Percentiles rank a stretch among this genome's conserved stretches.
These are phyloP conservation scores for Anthostomella pinea DNA, from an alignment of 2,329 filamentous ascomycete species.

Conservation along the genomic window DNA sequence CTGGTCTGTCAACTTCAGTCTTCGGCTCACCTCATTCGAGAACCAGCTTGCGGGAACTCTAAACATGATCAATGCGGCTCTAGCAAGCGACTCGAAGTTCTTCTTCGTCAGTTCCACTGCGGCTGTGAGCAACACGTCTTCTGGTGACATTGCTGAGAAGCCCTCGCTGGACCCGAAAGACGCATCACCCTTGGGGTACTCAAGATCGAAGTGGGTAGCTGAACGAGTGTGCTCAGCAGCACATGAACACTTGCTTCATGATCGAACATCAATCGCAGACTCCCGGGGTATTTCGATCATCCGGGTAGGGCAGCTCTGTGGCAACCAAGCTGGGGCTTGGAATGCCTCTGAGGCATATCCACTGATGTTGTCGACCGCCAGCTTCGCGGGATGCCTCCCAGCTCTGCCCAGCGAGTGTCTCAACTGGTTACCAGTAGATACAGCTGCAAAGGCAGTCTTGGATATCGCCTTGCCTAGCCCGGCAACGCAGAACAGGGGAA, in stretches of 20 bases:
- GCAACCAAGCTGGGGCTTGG: conserved; percentile 41
- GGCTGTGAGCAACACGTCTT: conserved; percentile 11
- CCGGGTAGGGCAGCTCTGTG: conserved; percentile 46
- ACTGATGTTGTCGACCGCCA: conserved; percentile 42
- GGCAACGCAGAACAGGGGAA: conserved; percentile 11
- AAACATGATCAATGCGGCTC: conserved; percentile 46
- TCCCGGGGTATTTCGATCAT: conserved; percentile 40
- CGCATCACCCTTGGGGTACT: conserved; percentile 51
- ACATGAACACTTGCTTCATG: no score
- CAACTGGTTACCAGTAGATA: conserved; percentile 46
- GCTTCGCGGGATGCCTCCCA: conserved; percentile 38
- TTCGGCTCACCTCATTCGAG: conserved; percentile 53
- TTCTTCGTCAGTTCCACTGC: conserved; percentile 28
- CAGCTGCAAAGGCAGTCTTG: conserved; percentile 41
- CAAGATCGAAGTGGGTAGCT: conserved; percentile 56
- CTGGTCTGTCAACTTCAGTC: conserved; percentile 64
- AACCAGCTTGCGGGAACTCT: conserved; percentile 47
- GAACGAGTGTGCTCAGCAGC: conserved; percentile 50
- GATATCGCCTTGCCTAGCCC: conserved; percentile 30
- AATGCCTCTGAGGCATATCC: conserved; percentile 48
- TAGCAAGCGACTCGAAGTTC: conserved; percentile 13
- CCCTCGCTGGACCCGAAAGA: conserved; percentile 39
- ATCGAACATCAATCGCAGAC: no score
- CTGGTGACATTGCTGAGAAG: conserved; percentile 37
- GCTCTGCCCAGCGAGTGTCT: conserved; percentile 35